Percentiles rank a stretch among this genome's conserved stretches.
phyloP scores from a whole-genome alignment of 176 grass and related monocot species.

The Aegilops longissima region DNA sequence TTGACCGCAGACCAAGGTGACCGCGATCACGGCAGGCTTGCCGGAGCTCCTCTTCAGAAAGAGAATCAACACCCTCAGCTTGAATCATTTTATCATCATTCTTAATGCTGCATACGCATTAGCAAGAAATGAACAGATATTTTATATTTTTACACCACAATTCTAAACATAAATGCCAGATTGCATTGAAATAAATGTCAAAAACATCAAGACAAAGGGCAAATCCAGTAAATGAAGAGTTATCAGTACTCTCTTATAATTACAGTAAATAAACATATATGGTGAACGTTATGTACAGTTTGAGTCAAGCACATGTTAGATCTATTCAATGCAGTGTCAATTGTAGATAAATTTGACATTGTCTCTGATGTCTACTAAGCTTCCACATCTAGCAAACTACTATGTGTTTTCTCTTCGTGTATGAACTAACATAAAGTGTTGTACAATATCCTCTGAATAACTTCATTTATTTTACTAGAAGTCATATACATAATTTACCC shows the following conservation, averaged over 20 bases:
- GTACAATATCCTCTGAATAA: not conserved
- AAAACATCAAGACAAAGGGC: not conserved
- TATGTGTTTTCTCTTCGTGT: not conserved
- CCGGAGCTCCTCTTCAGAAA: conserved; percentile 96
- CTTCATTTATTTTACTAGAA: conserved; percentile 9
- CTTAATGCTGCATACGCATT: conserved; percentile 70
- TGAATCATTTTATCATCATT: conserved; percentile 98
- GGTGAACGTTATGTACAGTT: conserved; percentile 7
- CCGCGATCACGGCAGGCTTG: conserved; percentile 94
- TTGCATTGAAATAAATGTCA: not conserved
- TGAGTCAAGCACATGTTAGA: not conserved
- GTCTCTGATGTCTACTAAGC: not conserved
- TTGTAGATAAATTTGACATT: not conserved
- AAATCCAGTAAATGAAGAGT: conserved; percentile 5
- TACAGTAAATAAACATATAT: conserved; percentile 6
- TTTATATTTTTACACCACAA: not conserved
- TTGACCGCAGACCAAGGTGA: conserved; percentile 83
- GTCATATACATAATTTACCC: not conserved
- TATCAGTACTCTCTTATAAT: not conserved
- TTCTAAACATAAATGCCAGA: conserved; percentile 6
- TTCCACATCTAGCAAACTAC: not conserved
- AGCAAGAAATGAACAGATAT: conserved; percentile 11
- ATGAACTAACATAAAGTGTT: not conserved
- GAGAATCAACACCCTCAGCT: conserved; percentile 92
- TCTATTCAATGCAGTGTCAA: not conserved